Evolutionary conservation across 2,329 filamentous ascomycete genomes (phyloP), one percentile per base, ranked within the genome.

Genomic region (Colletotrichum caudatum): DNA sequence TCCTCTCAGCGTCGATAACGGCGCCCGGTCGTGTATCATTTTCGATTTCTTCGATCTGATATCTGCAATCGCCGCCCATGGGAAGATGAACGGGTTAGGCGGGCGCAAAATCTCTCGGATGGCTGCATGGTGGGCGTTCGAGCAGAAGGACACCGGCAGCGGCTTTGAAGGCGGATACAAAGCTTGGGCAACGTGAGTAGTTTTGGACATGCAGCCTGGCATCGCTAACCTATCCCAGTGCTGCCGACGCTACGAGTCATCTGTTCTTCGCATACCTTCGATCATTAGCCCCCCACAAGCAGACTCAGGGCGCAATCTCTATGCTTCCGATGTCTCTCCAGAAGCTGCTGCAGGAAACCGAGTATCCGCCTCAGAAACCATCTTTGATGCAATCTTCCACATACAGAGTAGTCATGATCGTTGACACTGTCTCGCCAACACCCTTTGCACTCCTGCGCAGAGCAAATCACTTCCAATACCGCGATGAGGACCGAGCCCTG

Each of bases 111-210:
- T 99, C 66, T 98, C 96, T 12, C 90, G 96, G 75, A 94, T 97
- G 88, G 96, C 95, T 51, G 94, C 95, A 57, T 99, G 96, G 96
- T 99, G 96, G 96, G 94, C 95, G 1, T 99, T 99, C 80, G 95
- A 98, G 78, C 94, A 97, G 75, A 89, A 87, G 58, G 95, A 98
- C 79, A 91, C 91, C 8, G 93, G 93, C 53, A 95, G 93, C 79
- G 96, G 96, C 20, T 99, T 99, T 76, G 96, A 98, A 76, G 94
- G 94, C 51, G 95, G 95, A 66, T 99, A 99, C 82, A 93, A 93
- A 78, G 90, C 90, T 56, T 99, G 96, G 95, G 86, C 92, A 76
- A 91, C 85, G 92, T 95, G 84, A 81, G 89, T 79, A 51, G 61
- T 18, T 51, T 9, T 23, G 9, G 23, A 35, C 29, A 9, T n/a